Evolutionary conservation across 1,284 basidiomycete genomes (phyloP).

Genomic region (Apiotrichum gamsii): DNA sequence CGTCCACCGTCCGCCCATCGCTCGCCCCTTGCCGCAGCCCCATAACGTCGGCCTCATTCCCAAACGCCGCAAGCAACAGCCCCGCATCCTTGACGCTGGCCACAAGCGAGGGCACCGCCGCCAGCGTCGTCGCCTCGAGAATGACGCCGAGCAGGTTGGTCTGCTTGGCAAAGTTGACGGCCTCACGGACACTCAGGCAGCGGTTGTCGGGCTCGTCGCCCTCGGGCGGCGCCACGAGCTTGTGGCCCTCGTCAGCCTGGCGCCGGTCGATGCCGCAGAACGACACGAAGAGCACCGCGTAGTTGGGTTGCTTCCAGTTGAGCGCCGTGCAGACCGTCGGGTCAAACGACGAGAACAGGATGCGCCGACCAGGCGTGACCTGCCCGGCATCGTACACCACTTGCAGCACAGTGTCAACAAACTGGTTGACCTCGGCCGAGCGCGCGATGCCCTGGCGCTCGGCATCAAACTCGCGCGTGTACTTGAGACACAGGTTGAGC

Average conservation of each 20-base stretch:
- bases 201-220: constrained; percentile 51
- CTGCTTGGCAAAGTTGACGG: constrained; percentile 86
- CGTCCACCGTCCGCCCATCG: constrained; percentile 44
- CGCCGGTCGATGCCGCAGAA: constrained; percentile 64
- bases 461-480: constrained; percentile 52
- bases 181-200: constrained; percentile 72
- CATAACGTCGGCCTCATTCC: constrained; percentile 52
- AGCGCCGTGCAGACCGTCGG: constrained; percentile 69
- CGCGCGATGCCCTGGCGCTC: constrained; percentile 50
- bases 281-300: constrained; percentile 92
- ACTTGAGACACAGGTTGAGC: constrained; percentile 72
- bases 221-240: constrained; percentile 41
- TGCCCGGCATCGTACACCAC: constrained; percentile 64
- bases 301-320: constrained; percentile 99
- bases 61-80: constrained; percentile 76
- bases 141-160: constrained; percentile 94
- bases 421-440: constrained; percentile 65
- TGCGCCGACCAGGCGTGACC: constrained; percentile 53
- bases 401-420: constrained; percentile 74
- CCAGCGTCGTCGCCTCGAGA: constrained; percentile 76
- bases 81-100: constrained; percentile 81
- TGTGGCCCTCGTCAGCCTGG: constrained; percentile 14
- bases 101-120: constrained; percentile 72
- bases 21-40: constrained; percentile 31
- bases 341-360: constrained; percentile 82